Evolutionary conservation across 345 rosid genomes (phyloP), one percentile per base, ranked within the genome.

Genomic region (Bruguiera sexangula): DNA sequence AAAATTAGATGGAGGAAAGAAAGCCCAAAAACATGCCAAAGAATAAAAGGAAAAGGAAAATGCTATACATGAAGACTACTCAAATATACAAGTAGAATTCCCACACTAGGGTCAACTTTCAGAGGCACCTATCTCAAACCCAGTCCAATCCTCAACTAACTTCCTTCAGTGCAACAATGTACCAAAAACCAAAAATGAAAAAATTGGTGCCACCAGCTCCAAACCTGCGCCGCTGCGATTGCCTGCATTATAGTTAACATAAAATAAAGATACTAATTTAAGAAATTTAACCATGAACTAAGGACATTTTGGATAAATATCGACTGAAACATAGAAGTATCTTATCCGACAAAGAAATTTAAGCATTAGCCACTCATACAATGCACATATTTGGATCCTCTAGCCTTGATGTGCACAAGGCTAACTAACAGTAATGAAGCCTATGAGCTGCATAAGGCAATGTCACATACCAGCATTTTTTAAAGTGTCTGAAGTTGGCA

Each of bases 401-500:
- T 43, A 43, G 19, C 50, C 50, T 13, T 13, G 18, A 24, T 55
- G 67, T 26, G 24, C 22, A 9, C 24, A 65, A 31, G 52, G 30
- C 63, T 37, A 13, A 56, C 63, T 37, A 13, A 56, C 34, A 64
- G 53, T 21, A 54, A 11, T 32, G 24, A 29, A 18, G 11, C 37
- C 4, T n/a, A 67, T 18, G 32, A 34, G 46, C 24, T 20, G 32
- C 2, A 24, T 8, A 37, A 48, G 76, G 65, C 57, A 68, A 72
- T 27, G 48, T 7, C 30, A 75, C 81, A 2, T 58, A 94, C 99
- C 99, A 8, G 72, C 76, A 77, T 85, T 92, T 77, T 85, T 89
- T 66, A 82, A 73, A 8, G 85, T 89, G 77, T 89, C 84, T 2
- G 96, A 89, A 54, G 90, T 92, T 65, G 97, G 99, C 69, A 95